These are phyloP conservation scores for Fusarium compactum DNA, from an alignment of 2,329 filamentous ascomycete genomes.

Conservation along the genomic window DNA sequence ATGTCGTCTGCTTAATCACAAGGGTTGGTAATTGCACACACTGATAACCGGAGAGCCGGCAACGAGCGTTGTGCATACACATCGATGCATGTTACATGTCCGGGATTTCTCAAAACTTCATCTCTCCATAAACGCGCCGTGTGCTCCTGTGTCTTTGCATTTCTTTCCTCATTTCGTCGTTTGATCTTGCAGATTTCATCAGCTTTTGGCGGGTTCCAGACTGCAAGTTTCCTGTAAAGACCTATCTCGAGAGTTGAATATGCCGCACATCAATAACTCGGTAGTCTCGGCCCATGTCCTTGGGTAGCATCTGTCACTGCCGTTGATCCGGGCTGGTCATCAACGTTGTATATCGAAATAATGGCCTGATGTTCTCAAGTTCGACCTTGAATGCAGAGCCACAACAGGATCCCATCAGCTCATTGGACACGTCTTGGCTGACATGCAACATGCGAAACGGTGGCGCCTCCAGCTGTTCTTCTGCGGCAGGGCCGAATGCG, in stretches of 20 bases:
- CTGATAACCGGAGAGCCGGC: conserved; percentile 9
- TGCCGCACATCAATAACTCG: conserved; percentile 8
- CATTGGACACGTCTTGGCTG: conserved; percentile 32
- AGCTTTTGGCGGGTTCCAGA: conserved; percentile 22
- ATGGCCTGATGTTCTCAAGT: conserved; percentile 42
- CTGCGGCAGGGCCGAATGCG: conserved; percentile 22
- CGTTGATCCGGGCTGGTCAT: conserved; percentile 3
- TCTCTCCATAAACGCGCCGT: conserved; percentile 12
- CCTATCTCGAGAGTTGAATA: conserved; percentile 2
- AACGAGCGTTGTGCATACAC: conserved; percentile 13
- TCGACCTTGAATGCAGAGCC: conserved; percentile 11
- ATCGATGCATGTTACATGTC: conserved; percentile 26
- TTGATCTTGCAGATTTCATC: conserved; percentile 8
- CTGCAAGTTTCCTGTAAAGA: conserved; percentile 11
- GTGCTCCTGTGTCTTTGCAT: conserved; percentile 1
- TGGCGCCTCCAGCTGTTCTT: conserved; percentile 6
- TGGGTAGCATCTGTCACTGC: conserved; percentile 11
- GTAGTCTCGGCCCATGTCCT: conserved; percentile 9
- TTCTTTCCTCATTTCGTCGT: conserved; percentile 8
- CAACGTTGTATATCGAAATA: conserved; percentile 9
- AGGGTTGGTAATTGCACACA: conserved; percentile 1
- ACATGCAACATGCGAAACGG: conserved; percentile 23
- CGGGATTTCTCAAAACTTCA: conserved; percentile 11
- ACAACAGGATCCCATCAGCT: conserved; percentile 19
- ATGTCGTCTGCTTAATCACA: neutral